phyloP scores from a whole-genome alignment of 768 basidiomycete species.

The Auriscalpium orientale region DNA sequence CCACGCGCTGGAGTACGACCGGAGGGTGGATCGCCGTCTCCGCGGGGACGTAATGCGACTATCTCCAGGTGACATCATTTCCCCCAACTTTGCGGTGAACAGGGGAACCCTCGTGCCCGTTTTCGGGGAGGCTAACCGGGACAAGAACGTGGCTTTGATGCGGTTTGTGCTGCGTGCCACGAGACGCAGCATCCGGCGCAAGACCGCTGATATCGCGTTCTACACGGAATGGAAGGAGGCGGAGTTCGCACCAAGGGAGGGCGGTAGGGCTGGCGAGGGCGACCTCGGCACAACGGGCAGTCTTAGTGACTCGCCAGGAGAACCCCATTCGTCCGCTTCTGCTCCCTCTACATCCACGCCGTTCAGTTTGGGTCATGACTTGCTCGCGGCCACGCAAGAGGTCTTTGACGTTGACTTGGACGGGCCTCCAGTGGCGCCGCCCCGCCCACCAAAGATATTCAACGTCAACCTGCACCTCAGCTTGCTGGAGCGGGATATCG shows the following conservation, averaged over 20 bases:
- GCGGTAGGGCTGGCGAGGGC: neutral
- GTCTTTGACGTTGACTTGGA: constrained; percentile 29
- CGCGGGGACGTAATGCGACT: constrained; percentile 25
- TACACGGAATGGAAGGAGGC: constrained; percentile 26
- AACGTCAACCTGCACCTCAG: constrained; percentile 48
- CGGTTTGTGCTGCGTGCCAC: constrained; percentile 49
- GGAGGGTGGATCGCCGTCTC: constrained; percentile 24
- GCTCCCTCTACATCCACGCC: constrained; percentile 1
- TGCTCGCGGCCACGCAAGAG: constrained; percentile 1
- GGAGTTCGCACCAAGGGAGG: neutral
- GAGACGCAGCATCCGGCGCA: constrained; percentile 37
- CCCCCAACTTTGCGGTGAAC: constrained; percentile 51
- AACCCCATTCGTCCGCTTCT: neutral
- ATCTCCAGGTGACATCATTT: constrained; percentile 27
- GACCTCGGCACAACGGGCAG: neutral
- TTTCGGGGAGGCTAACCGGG: constrained; percentile 48
- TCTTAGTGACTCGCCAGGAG: neutral
- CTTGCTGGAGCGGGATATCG: constrained; percentile 48
- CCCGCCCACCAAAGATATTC: constrained; percentile 32
- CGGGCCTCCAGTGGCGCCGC: constrained; percentile 15
- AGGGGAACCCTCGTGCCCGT: constrained; percentile 49
- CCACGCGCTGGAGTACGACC: constrained; percentile 43
- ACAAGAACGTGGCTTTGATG: constrained; percentile 52
- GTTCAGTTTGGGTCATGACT: neutral
- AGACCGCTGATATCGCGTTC: constrained; percentile 38